A percentile compares a stretch with the other conserved stretches of the same genome.
These are phyloP conservation scores for Apophysomyces sp. DNA, from an alignment of 371 early-diverging fungal species.

Conservation along the genomic window DNA sequence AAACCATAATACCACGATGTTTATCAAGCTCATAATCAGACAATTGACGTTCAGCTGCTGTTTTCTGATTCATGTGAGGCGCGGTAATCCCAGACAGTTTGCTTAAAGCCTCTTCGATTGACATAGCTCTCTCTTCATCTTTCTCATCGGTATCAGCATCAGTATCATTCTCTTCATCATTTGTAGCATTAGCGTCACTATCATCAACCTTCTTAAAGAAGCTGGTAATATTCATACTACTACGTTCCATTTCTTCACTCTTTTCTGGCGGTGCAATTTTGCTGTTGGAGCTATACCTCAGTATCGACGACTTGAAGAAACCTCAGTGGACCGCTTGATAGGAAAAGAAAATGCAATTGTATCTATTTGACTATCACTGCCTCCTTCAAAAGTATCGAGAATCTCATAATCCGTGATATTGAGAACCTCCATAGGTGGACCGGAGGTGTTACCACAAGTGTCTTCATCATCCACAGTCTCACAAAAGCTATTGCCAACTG, in stretches of 20 bases:
- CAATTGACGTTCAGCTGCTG: background rate
- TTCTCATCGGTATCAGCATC: background rate
- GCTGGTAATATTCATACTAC: background rate
- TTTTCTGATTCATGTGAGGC: background rate
- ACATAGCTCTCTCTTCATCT: background rate
- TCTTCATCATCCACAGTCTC: too few relatives aligned
- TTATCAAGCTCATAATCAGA: background rate
- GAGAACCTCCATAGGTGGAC: background rate
- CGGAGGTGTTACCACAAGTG: too few relatives aligned
- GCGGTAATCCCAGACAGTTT: background rate
- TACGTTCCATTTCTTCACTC: background rate
- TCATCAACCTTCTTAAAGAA: background rate
- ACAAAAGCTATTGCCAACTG: too few relatives aligned
- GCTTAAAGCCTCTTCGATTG: background rate
- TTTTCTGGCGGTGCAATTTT: background rate
- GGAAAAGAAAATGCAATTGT: background rate
- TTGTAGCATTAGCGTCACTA: background rate
- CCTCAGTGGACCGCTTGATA: background rate
- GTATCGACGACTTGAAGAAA: background rate
- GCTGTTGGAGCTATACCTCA: background rate
- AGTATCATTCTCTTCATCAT: too few relatives aligned
- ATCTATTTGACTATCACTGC: background rate
- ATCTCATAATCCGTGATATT: background rate
- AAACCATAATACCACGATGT: background rate
- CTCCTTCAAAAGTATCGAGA: background rate